A percentile compares a stretch with the other conserved stretches of the same genome.
Conservation (phyloP, 2,329 filamentous ascomycete species). For the Incumbomyces lentus region DNA sequence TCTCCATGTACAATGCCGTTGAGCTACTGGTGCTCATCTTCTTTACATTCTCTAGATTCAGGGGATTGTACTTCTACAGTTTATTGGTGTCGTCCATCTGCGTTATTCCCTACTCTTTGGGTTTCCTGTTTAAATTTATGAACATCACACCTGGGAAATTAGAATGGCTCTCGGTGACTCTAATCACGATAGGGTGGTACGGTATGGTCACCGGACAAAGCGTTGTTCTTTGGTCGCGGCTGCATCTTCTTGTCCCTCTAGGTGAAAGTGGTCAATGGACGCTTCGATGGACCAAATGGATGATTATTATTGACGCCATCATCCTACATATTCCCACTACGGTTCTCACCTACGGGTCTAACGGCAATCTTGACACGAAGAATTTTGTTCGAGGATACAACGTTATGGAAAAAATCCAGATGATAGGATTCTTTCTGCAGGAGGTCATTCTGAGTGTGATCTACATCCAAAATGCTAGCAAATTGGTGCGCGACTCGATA, state of each 20-base stretch:
- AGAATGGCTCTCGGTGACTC: conserved; percentile 30
- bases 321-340: conserved; percentile 37
- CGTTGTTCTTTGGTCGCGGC: conserved; percentile 40
- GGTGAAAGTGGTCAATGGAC: conserved; percentile 27
- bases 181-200: conserved; percentile 38
- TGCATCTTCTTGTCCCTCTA: conserved; percentile 33
- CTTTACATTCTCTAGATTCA: conserved; percentile 37
- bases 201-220: conserved; percentile 40
- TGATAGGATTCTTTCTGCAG: conserved; percentile 47
- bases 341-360: conserved; percentile 35
- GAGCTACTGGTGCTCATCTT: conserved; percentile 41
- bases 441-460: conserved; percentile 44
- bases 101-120: conserved; percentile 36
- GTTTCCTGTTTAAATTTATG: conserved; percentile 40
- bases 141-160: conserved; percentile 23
- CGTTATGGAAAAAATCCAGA: conserved; percentile 45
- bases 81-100: conserved; percentile 35
- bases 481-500: conserved; percentile 39
- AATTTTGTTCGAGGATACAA: conserved; percentile 31
- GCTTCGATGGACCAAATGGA: conserved; percentile 32
- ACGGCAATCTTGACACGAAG: conserved; percentile 17
- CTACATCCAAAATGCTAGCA: conserved; percentile 45
- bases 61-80: conserved; percentile 42
- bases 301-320: conserved; percentile 38
- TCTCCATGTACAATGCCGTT: conserved; percentile 42